A percentile compares a stretch with the other conserved stretches of the same genome.
Conservation (phyloP, 106 monocot genomes). For the Phalaenopsis equestris region DNA sequence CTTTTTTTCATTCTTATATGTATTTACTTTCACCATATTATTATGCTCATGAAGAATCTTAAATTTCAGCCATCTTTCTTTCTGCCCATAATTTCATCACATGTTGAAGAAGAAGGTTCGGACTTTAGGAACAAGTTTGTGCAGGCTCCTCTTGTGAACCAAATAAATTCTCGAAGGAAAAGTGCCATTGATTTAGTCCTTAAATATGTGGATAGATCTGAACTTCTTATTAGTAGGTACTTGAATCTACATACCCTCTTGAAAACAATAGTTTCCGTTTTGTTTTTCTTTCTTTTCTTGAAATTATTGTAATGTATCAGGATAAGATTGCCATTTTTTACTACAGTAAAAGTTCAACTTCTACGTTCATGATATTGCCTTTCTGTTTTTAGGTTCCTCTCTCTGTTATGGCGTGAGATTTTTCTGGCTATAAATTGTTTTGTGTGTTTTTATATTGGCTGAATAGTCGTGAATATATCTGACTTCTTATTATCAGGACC, state of each 20-base stretch:
- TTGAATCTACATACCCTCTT: background rate
- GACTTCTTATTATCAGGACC: conserved; percentile 19
- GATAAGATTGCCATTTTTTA: no score
- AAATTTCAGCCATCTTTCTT: conserved; percentile 68
- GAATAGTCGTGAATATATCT: conserved; percentile 15
- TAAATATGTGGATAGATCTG: conserved; percentile 33
- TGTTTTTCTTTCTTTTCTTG: no score
- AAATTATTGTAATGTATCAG: no score
- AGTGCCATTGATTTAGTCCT: conserved; percentile 28
- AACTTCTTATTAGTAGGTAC: conserved; percentile 40
- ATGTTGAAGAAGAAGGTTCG: conserved; percentile 14
- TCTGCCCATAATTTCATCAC: conserved; percentile 27
- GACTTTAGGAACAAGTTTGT: conserved; percentile 3
- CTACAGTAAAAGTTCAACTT: no score
- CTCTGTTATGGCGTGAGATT: no score
- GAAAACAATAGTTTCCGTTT: conserved; percentile 3
- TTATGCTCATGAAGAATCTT: background rate
- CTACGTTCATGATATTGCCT: no score
- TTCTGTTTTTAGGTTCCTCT: no score
- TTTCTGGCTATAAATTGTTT: no score
- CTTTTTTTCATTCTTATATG: background rate
- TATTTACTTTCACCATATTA: background rate
- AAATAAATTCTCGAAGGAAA: conserved; percentile 8
- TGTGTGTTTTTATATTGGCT: no score
- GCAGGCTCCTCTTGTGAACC: background rate